A percentile compares a stretch with the other conserved stretches of the same genome.
Conservation (phyloP, 345 rosid species). For the Eucalyptus regnans region DNA sequence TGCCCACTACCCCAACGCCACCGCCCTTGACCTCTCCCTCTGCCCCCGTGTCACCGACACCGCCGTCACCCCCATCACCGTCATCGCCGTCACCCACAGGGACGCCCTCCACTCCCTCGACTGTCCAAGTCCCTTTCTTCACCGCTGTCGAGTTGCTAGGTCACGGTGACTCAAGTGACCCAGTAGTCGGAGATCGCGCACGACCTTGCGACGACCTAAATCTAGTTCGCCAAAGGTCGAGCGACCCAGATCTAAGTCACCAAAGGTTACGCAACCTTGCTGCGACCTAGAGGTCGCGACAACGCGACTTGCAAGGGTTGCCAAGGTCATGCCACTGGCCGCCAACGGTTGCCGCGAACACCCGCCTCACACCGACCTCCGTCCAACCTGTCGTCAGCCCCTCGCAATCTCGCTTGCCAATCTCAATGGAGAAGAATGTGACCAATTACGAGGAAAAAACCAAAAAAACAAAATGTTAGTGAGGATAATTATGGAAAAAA, state of each 20-base stretch:
- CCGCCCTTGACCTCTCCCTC: too few relatives aligned
- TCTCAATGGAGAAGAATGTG: fast-evolving
- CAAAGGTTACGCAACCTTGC: too few relatives aligned
- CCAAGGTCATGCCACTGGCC: fast-evolving
- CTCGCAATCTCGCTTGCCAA: too few relatives aligned
- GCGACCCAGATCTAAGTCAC: fast-evolving
- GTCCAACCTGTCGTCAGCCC: fast-evolving
- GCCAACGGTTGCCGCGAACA: fast-evolving
- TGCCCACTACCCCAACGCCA: too few relatives aligned
- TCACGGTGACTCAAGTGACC: fast-evolving
- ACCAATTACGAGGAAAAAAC: fast-evolving
- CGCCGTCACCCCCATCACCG: too few relatives aligned
- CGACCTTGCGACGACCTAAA: fast-evolving
- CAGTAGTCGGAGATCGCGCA: fast-evolving
- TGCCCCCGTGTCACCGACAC: fast-evolving
- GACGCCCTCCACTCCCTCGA: too few relatives aligned
- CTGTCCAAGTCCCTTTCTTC: too few relatives aligned
- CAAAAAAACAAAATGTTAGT: fast-evolving
- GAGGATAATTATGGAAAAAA: too few relatives aligned
- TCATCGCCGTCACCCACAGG: fast-evolving
- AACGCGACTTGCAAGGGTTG: fast-evolving
- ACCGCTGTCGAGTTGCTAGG: fast-evolving
- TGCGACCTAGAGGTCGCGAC: fast-evolving
- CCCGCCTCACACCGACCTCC: too few relatives aligned
- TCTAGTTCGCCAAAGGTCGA: fast-evolving